Percentiles rank a stretch among this genome's conserved stretches.
Evolutionary conservation across 306 rosid genomes (phyloP).

Genomic region (Quercus bicolor): DNA sequence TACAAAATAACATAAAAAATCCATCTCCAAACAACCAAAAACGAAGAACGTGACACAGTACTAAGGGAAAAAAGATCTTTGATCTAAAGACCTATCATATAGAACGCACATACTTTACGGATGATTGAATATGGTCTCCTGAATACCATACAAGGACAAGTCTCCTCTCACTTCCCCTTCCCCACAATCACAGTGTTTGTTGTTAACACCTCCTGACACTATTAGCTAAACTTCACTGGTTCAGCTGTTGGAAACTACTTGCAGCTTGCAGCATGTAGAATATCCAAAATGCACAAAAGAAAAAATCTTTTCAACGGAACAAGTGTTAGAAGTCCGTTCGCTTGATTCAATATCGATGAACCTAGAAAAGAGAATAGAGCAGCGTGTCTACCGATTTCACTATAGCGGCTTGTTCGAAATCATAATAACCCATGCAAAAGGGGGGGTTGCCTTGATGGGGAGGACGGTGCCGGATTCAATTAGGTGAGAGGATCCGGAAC

Average conservation of each 20-base stretch:
- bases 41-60: neutral
- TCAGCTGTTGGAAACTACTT: neutral
- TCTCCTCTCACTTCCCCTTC: neutral
- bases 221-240: neutral
- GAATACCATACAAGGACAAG: neutral
- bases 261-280: neutral
- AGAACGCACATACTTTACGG: neutral
- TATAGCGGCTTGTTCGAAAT: too few relatives aligned
- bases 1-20: neutral
- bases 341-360: too few relatives aligned
- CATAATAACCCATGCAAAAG: too few relatives aligned
- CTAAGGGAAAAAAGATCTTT: neutral
- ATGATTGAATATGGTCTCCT: neutral
- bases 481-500: constrained; percentile 79
- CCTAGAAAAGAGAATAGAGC: too few relatives aligned
- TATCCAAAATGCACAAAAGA: neutral
- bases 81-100: neutral
- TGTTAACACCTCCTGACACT: neutral
- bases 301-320: neutral
- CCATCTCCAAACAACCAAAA: neutral
- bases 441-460: constrained; percentile 65
- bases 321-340: too few relatives aligned
- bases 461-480: constrained; percentile 74
- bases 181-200: neutral
- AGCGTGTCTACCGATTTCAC: too few relatives aligned